Percentiles rank a stretch among this genome's conserved stretches.
Conservation (phyloP, 345 rosid species). For the Viola odorata region DNA sequence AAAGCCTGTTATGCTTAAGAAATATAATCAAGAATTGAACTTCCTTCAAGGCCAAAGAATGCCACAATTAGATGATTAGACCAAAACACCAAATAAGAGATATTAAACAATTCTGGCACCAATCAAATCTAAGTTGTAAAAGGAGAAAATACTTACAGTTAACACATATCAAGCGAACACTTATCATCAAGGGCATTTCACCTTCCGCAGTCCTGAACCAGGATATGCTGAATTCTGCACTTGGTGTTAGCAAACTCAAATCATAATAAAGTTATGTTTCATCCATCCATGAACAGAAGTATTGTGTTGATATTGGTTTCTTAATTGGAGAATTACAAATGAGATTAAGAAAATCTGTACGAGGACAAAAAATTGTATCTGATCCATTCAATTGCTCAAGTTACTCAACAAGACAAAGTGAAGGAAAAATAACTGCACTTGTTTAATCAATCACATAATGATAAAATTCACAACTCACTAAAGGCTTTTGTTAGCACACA, state of each 20-base stretch:
- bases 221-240: constrained; percentile 7
- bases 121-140: background rate
- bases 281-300: constrained; percentile 1
- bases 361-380: constrained; percentile 28
- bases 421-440: constrained; percentile 23
- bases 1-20: too few relatives aligned
- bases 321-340: constrained; percentile 10
- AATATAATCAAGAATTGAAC: too few relatives aligned
- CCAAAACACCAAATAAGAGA: background rate
- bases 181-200: background rate
- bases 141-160: constrained; percentile 3
- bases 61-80: too few relatives aligned
- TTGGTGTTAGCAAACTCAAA: constrained; percentile 5
- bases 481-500: constrained; percentile 42
- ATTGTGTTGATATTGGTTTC: background rate
- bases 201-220: background rate
- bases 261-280: background rate
- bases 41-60: too few relatives aligned
- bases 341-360: constrained; percentile 16
- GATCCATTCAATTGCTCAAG: constrained; percentile 28
- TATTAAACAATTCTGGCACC: background rate
- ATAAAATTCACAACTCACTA: constrained; percentile 42
- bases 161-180: background rate
- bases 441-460: constrained; percentile 33
- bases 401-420: constrained; percentile 15